A percentile compares a stretch with the other conserved stretches of the same genome.
Evolutionary conservation across 345 rosid species (phyloP).

Genomic region (Heritiera fomes): DNA sequence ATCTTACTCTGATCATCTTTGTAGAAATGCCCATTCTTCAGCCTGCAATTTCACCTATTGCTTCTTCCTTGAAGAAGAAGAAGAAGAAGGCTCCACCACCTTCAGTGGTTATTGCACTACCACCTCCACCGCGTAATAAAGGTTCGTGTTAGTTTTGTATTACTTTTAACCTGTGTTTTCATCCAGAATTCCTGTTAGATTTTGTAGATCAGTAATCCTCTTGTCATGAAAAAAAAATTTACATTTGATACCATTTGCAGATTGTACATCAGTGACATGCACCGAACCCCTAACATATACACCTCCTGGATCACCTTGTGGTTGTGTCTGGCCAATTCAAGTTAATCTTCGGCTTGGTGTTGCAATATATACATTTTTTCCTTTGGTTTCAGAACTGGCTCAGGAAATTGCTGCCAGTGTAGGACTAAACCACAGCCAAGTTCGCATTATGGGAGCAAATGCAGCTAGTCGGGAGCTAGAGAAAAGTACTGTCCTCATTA

Average conservation of each 20-base stretch:
- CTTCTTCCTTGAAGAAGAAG: slow-evolving; percentile 29
- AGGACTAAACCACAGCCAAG: slow-evolving; percentile 55
- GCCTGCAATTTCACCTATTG: slow-evolving; percentile 48
- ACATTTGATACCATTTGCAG: slow-evolving; percentile 32
- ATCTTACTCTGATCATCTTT: slow-evolving; percentile 10
- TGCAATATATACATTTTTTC: slow-evolving; percentile 58
- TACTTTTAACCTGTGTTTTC: not conserved
- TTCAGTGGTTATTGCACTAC: slow-evolving; percentile 41
- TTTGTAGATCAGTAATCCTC: not conserved
- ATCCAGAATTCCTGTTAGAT: not conserved
- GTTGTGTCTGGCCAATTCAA: slow-evolving; percentile 70
- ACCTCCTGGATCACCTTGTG: slow-evolving; percentile 58
- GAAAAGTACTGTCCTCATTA: slow-evolving; percentile 59
- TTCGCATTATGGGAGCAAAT: slow-evolving; percentile 68
- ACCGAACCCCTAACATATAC: slow-evolving; percentile 60
- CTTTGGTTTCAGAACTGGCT: slow-evolving; percentile 62
- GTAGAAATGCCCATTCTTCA: slow-evolving; percentile 35
- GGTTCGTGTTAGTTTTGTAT: slow-evolving; percentile 28
- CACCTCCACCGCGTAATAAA: slow-evolving; percentile 70
- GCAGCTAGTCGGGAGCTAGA: slow-evolving; percentile 59
- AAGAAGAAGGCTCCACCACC: slow-evolving; percentile 50
- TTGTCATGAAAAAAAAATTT: not conserved
- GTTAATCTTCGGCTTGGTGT: slow-evolving; percentile 56
- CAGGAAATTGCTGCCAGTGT: slow-evolving; percentile 51
- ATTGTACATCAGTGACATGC: slow-evolving; percentile 55